Evolutionary conservation across 1,284 basidiomycete species (phyloP), one percentile per base, ranked within the genome.

Genomic region (Prillingera fragicola): DNA sequence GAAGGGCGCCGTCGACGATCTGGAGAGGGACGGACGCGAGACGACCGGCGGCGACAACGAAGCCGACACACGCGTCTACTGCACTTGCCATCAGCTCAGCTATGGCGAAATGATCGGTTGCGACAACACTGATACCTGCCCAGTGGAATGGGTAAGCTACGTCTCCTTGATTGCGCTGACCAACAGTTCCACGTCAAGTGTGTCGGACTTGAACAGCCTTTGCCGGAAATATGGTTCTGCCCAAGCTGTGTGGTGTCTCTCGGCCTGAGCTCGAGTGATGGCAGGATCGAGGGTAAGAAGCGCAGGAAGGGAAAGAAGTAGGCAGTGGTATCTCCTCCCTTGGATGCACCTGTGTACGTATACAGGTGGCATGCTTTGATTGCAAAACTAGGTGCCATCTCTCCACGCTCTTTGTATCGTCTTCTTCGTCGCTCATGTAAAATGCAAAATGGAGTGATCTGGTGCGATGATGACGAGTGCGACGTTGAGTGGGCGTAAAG

Each of bases 391-490:
- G n/a, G n/a, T n/a, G n/a, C n/a, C n/a, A n/a, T n/a, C n/a, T n/a
- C n/a, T n/a, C n/a, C n/a, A n/a, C n/a, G n/a, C n/a, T n/a, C n/a
- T n/a, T n/a, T n/a, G n/a, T n/a, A n/a, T n/a, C n/a, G n/a, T n/a
- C n/a, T n/a, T n/a, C n/a, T n/a, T n/a, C n/a, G n/a, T n/a, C n/a
- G n/a, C n/a, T n/a, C n/a, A n/a, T n/a, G n/a, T n/a, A n/a, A n/a
- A n/a, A n/a, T n/a, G n/a, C n/a, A n/a, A n/a, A n/a, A n/a, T n/a
- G n/a, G n/a, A n/a, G n/a, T 98, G 94, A 91, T 98, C 60, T 94
- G 83, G 3, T 98, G 94, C 67, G 94, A 98, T 70, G 85, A 85
- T 57, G 75, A 78, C n/a, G 79, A 80, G 35, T 97, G 94, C 71
- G 82, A 85, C 62, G 77, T 78, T 45, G 92, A 97, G 83, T 97